Percentiles rank a stretch among this genome's conserved stretches.
phyloP scores from a whole-genome alignment of 2,329 filamentous ascomycete genomes.

The Colletotrichum liaoningense region DNA sequence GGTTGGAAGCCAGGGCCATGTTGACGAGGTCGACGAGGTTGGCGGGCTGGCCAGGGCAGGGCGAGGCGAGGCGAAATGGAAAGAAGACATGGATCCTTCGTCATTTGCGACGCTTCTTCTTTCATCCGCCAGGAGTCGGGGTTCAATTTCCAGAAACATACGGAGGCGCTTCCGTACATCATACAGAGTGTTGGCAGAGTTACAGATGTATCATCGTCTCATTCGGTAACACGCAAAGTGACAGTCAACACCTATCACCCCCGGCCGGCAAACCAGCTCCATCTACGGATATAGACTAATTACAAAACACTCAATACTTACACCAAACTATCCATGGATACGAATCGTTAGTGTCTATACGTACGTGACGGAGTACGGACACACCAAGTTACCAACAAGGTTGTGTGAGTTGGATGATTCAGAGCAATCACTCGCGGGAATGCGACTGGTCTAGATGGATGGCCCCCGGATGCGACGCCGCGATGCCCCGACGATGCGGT shows the following conservation, averaged over 20 bases:
- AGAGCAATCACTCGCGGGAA: conserved; percentile 26
- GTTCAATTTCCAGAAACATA: background rate
- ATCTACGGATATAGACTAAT: background rate
- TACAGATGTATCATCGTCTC: conserved; percentile 18
- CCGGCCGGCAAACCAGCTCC: background rate
- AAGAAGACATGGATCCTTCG: conserved; percentile 18
- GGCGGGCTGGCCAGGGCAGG: background rate
- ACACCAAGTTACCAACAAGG: background rate
- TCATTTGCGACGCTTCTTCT: conserved; percentile 26
- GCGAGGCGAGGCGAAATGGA: conserved; percentile 9
- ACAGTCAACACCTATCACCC: background rate
- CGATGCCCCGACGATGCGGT: conserved; percentile 5
- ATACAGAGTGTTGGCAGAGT: conserved; percentile 9
- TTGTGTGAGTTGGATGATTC: conserved; percentile 26
- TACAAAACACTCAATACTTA: background rate
- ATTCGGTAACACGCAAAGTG: conserved; percentile 14
- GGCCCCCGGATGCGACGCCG: conserved; percentile 26
- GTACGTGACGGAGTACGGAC: background rate
- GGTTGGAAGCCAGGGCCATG: background rate
- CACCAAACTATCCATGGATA: background rate
- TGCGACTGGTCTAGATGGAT: conserved; percentile 28
- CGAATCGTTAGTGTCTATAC: background rate
- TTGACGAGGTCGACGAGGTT: conserved; percentile 1
- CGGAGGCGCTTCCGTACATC: background rate
- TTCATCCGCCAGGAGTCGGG: conserved; percentile 5